Evolutionary conservation across 345 rosid species (phyloP), one percentile per base, ranked within the genome.

Genomic region (Boechera retrofracta): DNA sequence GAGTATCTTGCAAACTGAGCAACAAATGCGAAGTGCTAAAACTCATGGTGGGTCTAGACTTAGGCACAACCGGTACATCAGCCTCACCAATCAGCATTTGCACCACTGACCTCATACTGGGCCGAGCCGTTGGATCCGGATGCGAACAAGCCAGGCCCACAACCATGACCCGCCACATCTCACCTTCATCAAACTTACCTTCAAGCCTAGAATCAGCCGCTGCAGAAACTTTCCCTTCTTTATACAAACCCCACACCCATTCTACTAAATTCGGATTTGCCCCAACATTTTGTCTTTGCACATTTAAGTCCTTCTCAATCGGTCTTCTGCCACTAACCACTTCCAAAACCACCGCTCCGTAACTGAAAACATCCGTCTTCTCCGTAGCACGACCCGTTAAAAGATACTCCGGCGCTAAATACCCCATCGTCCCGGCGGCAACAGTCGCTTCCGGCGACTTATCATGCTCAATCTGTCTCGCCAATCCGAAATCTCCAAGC

Each of bases 21-120:
- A 96, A 64, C 65, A 96, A 84, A 75, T 92, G 88, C 1, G 99
- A 87, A 29, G 99, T 93, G 81, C 97, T 96, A 58, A 96, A 91
- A 81, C 86, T 93, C 93, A 91, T 82, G 44, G 76, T 74, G 0
- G 79, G 82, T 74, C 67, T 74, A 47, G 68, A 73, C 75, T 69
- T 79, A 2, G 82, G 82, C 48, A 79, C 82, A 1, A 62, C 75
- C 52, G 82, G 82, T 1, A 79, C 79, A 68, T 74, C 79, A 62
- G 82, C 79, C 4, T 79, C 82, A 48, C 82, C 82, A 26, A 63
- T 67, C 71, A 79, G 8, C 87, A 87, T 84, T 57, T 87, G 89
- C 62, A 84, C 89, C 71, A 84, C 89, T 11, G 71, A 70, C 65
- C 86, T 79, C 89, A 84, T 87, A 2, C 80, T 82, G 39, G 91